These are phyloP conservation scores for Coprinopsis sp. DNA, from an alignment of 768 basidiomycete species.

Conservation along the genomic window DNA sequence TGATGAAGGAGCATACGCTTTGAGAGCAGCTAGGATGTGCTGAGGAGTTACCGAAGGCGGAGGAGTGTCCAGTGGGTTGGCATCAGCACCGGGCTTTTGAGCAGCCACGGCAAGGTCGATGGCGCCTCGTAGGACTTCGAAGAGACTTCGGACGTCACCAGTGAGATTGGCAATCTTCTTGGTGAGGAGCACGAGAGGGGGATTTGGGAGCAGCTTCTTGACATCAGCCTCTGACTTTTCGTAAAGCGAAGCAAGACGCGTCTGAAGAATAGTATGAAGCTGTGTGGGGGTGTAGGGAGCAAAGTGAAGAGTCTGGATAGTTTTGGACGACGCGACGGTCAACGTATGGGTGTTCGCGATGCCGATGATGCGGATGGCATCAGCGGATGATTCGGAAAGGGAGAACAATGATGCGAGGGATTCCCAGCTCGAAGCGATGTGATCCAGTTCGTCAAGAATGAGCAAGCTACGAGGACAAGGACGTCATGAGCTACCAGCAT, in stretches of 20 bases:
- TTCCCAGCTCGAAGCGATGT: conserved; percentile 60
- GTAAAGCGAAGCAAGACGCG: conserved; percentile 55
- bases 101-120: conserved; percentile 61
- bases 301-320: conserved; percentile 71
- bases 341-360: conserved; percentile 90
- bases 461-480: conserved; percentile 46
- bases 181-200: conserved; percentile 64
- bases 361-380: conserved; percentile 65
- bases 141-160: conserved; percentile 76
- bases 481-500: conserved; percentile 13
- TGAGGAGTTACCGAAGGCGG: conserved; percentile 53
- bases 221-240: conserved; percentile 29
- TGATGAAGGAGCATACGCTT: conserved; percentile 55
- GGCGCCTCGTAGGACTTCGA: conserved; percentile 76
- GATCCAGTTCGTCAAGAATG: conserved; percentile 84
- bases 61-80: conserved; percentile 31
- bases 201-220: conserved; percentile 55
- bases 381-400: conserved; percentile 50
- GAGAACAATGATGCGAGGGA: conserved; percentile 62
- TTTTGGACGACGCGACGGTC: conserved; percentile 45
- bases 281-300: conserved; percentile 72
- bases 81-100: conserved; percentile 18
- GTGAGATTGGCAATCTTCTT: conserved; percentile 80
- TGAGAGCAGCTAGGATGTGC: conserved; percentile 71
- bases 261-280: conserved; percentile 61